These are phyloP conservation scores for Lasiosphaeris hirsuta DNA, from an alignment of 495 filamentous ascomycete species.

Conservation along the genomic window DNA sequence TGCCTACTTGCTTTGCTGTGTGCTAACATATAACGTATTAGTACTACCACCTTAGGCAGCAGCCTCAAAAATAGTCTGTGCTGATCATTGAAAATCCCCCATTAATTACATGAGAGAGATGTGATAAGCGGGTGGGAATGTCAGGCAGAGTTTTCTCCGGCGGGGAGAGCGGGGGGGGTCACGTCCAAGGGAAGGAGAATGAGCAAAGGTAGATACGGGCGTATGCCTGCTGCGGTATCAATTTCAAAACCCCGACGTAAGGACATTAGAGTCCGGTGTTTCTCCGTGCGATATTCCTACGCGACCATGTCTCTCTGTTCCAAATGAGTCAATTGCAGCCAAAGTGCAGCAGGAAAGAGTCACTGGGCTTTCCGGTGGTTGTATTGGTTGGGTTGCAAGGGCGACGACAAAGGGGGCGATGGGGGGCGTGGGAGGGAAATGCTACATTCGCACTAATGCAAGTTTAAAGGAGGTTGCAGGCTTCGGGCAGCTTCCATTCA, in stretches of 20 bases:
- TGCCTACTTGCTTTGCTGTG: too few relatives aligned
- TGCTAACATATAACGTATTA: too few relatives aligned
- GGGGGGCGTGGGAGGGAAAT: conserved; percentile 7
- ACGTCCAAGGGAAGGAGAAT: neutral
- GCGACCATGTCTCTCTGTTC: neutral
- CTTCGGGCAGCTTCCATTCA: conserved; percentile 9
- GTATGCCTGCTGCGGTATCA: too few relatives aligned
- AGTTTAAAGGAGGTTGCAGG: conserved; percentile 37
- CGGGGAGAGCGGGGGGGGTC: neutral
- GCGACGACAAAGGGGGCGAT: conserved; percentile 16
- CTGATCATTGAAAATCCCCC: too few relatives aligned
- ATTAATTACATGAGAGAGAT: neutral
- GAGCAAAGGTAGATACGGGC: too few relatives aligned
- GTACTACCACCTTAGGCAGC: too few relatives aligned
- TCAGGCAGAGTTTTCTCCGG: neutral
- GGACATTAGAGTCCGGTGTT: too few relatives aligned
- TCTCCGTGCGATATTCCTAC: too few relatives aligned
- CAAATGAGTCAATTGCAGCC: neutral
- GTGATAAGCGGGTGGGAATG: neutral
- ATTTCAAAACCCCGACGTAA: too few relatives aligned
- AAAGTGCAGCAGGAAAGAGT: neutral
- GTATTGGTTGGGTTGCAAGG: neutral
- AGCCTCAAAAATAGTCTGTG: too few relatives aligned
- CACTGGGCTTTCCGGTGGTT: neutral
- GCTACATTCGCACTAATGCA: conserved; percentile 37